Percentiles rank a stretch among this genome's conserved stretches.
These are phyloP conservation scores for Waitea zeae DNA, from an alignment of 1,284 basidiomycete genomes.

Conservation along the genomic window DNA sequence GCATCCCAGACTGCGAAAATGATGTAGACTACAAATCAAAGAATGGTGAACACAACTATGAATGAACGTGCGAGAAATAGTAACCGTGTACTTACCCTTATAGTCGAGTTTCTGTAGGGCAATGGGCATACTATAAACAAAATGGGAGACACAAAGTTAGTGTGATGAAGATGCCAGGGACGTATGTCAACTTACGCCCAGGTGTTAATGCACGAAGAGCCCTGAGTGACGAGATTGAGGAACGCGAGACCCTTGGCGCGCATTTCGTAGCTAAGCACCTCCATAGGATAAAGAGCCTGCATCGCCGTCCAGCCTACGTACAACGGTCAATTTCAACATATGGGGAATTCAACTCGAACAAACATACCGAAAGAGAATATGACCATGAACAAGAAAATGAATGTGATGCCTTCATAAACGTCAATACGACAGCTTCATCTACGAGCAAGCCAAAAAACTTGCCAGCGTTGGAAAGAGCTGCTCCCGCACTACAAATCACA, in stretches of 20 bases:
- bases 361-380: slow-evolving; percentile 32
- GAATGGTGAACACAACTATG: too few relatives aligned
- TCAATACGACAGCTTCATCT: too few relatives aligned
- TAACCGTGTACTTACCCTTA: slow-evolving; percentile 18
- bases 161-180: not conserved
- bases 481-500: too few relatives aligned
- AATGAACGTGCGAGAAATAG: too few relatives aligned
- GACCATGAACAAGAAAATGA: slow-evolving; percentile 31
- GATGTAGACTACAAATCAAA: slow-evolving; percentile 34
- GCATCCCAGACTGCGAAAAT: slow-evolving; percentile 34
- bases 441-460: not conserved
- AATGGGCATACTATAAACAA: slow-evolving; percentile 19
- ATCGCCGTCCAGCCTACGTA: slow-evolving; percentile 28
- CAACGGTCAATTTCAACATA: too few relatives aligned
- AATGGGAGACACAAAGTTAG: not conserved
- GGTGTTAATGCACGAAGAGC: slow-evolving; percentile 25
- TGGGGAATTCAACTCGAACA: too few relatives aligned
- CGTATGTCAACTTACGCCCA: slow-evolving; percentile 20
- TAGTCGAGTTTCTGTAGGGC: slow-evolving; percentile 23
- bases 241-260: slow-evolving; percentile 33
- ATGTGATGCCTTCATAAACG: too few relatives aligned
- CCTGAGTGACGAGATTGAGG: slow-evolving; percentile 22
- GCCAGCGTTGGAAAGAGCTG: slow-evolving; percentile 21
- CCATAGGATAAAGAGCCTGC: slow-evolving; percentile 36
- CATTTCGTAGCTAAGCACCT: slow-evolving; percentile 30